Evolutionary conservation across 768 basidiomycete species (phyloP).

Genomic region (Auricularia auricula-judae): DNA sequence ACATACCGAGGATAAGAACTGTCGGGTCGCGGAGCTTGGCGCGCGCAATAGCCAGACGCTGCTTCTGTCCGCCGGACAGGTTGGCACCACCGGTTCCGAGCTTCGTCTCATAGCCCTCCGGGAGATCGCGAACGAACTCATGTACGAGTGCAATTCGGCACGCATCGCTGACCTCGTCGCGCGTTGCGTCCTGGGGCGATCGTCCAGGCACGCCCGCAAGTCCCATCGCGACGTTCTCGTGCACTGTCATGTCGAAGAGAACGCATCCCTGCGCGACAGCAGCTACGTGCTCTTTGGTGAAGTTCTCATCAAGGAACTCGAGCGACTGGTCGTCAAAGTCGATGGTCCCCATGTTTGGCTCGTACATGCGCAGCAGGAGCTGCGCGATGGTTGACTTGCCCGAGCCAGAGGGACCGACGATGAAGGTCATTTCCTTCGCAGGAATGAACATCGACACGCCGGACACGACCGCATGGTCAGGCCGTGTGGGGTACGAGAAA

Average conservation of each 20-base stretch:
- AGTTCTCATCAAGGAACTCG: constrained; percentile 59
- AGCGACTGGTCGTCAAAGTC: constrained; percentile 75
- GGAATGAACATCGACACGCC: constrained; percentile 60
- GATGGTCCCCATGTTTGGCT: constrained; percentile 51
- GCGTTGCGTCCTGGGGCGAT: constrained; percentile 39
- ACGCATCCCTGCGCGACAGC: constrained; percentile 73
- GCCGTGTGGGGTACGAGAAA: constrained; percentile 67
- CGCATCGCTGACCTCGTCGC: constrained; percentile 66
- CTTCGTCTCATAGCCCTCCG: constrained; percentile 77
- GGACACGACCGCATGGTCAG: constrained; percentile 44
- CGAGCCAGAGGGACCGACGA: constrained; percentile 68
- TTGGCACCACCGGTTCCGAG: constrained; percentile 66
- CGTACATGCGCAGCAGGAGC: constrained; percentile 63
- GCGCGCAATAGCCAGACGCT: constrained; percentile 81
- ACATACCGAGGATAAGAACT: constrained; percentile 82
- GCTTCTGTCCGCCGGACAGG: constrained; percentile 86
- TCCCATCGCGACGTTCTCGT: constrained; percentile 81
- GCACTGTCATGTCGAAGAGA: constrained; percentile 67
- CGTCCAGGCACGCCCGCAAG: constrained; percentile 31
- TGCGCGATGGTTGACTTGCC: constrained; percentile 67
- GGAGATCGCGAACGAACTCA: constrained; percentile 76
- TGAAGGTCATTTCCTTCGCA: constrained; percentile 62
- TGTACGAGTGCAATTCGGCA: constrained; percentile 80
- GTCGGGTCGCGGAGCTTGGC: constrained; percentile 78
- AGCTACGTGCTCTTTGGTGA: constrained; percentile 58